phyloP scores from a whole-genome alignment of 768 basidiomycete species.

The Trametes gibbosa region DNA sequence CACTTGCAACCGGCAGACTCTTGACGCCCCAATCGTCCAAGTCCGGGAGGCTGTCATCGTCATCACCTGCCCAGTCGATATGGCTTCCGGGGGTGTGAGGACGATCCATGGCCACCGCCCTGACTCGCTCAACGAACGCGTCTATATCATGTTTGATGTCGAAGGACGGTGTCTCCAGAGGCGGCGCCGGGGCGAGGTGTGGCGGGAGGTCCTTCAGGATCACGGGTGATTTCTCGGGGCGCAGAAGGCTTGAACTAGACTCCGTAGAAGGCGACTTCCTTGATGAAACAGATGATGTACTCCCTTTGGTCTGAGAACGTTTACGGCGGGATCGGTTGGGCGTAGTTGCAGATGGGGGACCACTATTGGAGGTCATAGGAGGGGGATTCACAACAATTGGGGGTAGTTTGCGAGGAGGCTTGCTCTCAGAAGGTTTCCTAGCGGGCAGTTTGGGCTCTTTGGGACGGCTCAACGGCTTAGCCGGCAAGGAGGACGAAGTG shows the following conservation, averaged over 20 bases:
- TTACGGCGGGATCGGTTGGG: slow-evolving; percentile 38
- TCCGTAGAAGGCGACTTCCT: slow-evolving; percentile 23
- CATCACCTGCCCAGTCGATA: slow-evolving; percentile 88
- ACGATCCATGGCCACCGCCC: slow-evolving; percentile 69
- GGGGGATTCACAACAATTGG: slow-evolving; percentile 21
- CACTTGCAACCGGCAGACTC: slow-evolving; percentile 5
- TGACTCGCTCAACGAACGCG: slow-evolving; percentile 73
- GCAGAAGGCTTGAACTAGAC: slow-evolving; percentile 10
- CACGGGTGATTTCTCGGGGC: slow-evolving; percentile 27
- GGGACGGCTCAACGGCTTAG: slow-evolving; percentile 15
- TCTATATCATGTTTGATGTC: slow-evolving; percentile 67
- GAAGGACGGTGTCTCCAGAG: slow-evolving; percentile 34
- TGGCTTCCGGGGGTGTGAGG: slow-evolving; percentile 74
- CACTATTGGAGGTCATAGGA: slow-evolving; percentile 25
- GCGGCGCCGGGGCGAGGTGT: slow-evolving; percentile 40
- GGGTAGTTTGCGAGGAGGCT: slow-evolving; percentile 20
- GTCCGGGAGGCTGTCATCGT: slow-evolving; percentile 77
- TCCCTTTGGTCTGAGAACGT: slow-evolving; percentile 44
- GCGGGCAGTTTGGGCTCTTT: slow-evolving; percentile 17
- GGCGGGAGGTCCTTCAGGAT: slow-evolving; percentile 57
- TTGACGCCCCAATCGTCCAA: slow-evolving; percentile 83
- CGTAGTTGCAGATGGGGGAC: slow-evolving; percentile 38
- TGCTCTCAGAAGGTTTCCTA: slow-evolving; percentile 16
- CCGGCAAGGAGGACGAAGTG: slow-evolving; percentile 5
- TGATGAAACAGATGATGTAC: slow-evolving; percentile 16